Base-by-base conservation (phyloP, 2,329 filamentous ascomycete species). In the Tolypocladium tundrense region DNA sequence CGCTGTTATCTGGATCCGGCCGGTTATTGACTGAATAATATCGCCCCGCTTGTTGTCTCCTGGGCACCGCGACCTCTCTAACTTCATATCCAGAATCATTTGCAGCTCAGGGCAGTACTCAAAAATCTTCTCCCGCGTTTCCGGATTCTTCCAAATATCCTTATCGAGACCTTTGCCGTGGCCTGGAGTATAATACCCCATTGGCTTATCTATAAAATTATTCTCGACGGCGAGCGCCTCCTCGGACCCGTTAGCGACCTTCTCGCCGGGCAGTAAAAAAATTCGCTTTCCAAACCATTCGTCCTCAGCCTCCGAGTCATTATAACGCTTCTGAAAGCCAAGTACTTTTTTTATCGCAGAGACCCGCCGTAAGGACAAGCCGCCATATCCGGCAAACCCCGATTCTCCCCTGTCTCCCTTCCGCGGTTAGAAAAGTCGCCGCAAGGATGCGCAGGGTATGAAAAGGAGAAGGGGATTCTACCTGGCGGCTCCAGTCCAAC, bases 31-130 rank as follows among this genome's bases (percentile, higher is more conserved):
- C 27, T 31, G 27, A 31, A 31, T 6, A 6, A 31, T 31, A 27
- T 50, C 42, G 35, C 57, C 60, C n/a, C 42, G 42, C n/a, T 45
- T 54, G 42, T 60, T 53, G 21, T 64, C 62, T 13, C 61, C 61
- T 4, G 63, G 63, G 62, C 79, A 81, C 21, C 77, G 69, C 67
- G 80, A 74, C 51, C 73, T 66, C 68, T 79, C 76, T 10, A 81
- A 67, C 67, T 81, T 81, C 81, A 84, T 83, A 48, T 79, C 75
- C 72, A 83, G 74, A 59, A 82, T 78, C 65, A 83, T 71, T 61
- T 72, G 75, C 21, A 84, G 66, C 66, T 84, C 81, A 1, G 81
- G 81, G 60, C 81, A 83, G 68, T 83, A 84, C 21, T 77, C 70
- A 60, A 81, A 78, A 24, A 82, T 80, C 57, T 73, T 67, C 61